Base-by-base conservation (phyloP, 2,329 filamentous ascomycete genomes). In the Cadophora luteo-olivacea region DNA sequence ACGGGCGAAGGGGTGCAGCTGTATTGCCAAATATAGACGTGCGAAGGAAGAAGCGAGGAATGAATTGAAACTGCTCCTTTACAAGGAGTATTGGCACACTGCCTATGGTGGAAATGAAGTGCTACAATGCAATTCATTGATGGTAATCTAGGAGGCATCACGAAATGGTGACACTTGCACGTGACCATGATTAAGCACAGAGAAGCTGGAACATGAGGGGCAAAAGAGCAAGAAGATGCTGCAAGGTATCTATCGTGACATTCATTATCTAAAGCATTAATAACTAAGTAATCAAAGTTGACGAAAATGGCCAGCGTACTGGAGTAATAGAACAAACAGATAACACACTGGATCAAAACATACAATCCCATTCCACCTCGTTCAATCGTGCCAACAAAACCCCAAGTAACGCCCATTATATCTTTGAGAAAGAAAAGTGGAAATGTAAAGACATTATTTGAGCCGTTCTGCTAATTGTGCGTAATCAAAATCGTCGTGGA, bases 401-500 rank as follows among this genome's bases (percentile, higher is more conserved):
- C 24, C 25, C 36, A 52, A 52, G 4, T 11, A 29, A 36, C 49
- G 32, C 48, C 48, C 33, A 19, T 41, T 7, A 54, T 25, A 12
- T 45, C 19, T 38, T 38, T 45, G 12, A 25, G 4, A 29, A 64
- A 29, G 22, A 55, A 32, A 54, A 41, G 41, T 7, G 48, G 16
- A 45, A 45, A 45, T 16, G 3, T 38, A 41, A 64, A 45, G 49
- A 38, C n/a, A 33, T 58, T 24, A 65, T 60, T 72, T 73, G 12
- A 73, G 48, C 38, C 64, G 64, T 38, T 72, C 68, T 12, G 65
- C 57, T 29, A 72, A 41, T 36, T 58, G 51, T 16, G 65, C 36
- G 33, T 72, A 73, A 52, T 73, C 69, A 45, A 73, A 71, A 4
- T 63, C 69, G 68, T 70, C 69, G 11, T 57, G 65, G 4, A 48